Evolutionary conservation across 371 early-diverging fungal species (phyloP).

Genomic region (Lichtheimia ornata): DNA sequence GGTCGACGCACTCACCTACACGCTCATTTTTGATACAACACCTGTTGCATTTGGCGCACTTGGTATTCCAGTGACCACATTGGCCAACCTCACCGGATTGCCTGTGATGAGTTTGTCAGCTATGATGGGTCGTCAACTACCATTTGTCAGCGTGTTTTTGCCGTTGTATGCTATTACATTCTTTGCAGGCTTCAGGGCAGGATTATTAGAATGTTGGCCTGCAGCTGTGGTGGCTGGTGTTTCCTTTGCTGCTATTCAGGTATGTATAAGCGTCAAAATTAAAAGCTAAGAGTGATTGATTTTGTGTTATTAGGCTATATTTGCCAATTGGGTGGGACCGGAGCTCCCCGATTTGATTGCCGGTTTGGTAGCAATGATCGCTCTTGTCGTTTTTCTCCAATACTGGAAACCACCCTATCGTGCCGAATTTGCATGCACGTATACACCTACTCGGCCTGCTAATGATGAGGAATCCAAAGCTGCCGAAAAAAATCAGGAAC

Average conservation of each 20-base stretch:
- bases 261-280: not conserved
- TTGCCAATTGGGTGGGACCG: constrained; percentile 49
- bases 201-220: constrained; percentile 53
- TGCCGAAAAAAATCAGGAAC: not conserved
- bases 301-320: constrained; percentile 18
- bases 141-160: constrained; percentile 45
- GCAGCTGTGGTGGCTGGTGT: constrained; percentile 39
- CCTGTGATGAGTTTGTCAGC: constrained; percentile 40
- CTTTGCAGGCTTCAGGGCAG: constrained; percentile 42
- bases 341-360: constrained; percentile 54
- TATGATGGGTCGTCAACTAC: constrained; percentile 55
- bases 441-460: not conserved
- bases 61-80: constrained; percentile 48
- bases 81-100: constrained; percentile 44
- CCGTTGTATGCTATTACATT: constrained; percentile 43
- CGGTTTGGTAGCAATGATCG: constrained; percentile 41
- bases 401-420: constrained; percentile 51
- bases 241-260: constrained; percentile 49
- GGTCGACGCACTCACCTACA: constrained; percentile 42
- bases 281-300: not conserved
- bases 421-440: constrained; percentile 25
- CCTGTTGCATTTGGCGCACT: constrained; percentile 52
- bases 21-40: constrained; percentile 48
- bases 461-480: constrained; percentile 5
- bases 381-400: constrained; percentile 40